Evolutionary conservation across 169 alveolate genomes (phyloP), one percentile per base, ranked within the genome.

Genomic region (Plasmodium billcollinsi): DNA sequence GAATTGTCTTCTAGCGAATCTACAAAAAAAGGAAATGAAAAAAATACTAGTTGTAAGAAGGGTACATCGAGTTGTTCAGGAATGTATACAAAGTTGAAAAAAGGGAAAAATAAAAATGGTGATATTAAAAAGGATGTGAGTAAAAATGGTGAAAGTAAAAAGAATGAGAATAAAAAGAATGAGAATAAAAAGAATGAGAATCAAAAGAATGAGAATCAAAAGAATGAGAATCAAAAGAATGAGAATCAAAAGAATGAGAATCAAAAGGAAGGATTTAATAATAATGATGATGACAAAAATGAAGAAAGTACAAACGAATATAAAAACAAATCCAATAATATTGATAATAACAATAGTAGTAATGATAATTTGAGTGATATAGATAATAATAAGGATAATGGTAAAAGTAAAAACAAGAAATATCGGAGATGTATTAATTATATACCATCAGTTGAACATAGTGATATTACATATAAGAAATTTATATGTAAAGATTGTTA

Each of bases 401-500:
- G 29, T 20, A 89, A 70, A 65, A 39, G 50, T 29, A 72, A 67
- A 12, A 80, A 39, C n/a, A 74, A 58, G n/a, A 85, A 88, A 52
- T 63, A 72, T 43, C 24, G 74, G n/a, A 74, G 15, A 62, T 71
- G 75, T 45, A 26, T 66, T n/a, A 63, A 71, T 29, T 83, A 78
- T 50, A 72, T 70, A 2, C 76, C 76, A 8, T 88, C 89, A 3
- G 88, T 61, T 2, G 66, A 71, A 63, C 58, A 93, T 45, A 85
- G 21, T 50, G 83, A 71, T 50, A 54, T 86, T 11, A 49, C 69
- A 9, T 80, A 80, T 52, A 90, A 50, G 54, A 88, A 67, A 39
- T 93, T 61, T 61, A 78, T 93, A 15, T 88, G 94, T 50, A 78
- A 92, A 59, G 89, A 88, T 24, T 76, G 88, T 62, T 92, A 93